Evolutionary conservation across 495 filamentous ascomycete genomes (phyloP), one percentile per base, ranked within the genome.

Genomic region (Aspergillus steynii): DNA sequence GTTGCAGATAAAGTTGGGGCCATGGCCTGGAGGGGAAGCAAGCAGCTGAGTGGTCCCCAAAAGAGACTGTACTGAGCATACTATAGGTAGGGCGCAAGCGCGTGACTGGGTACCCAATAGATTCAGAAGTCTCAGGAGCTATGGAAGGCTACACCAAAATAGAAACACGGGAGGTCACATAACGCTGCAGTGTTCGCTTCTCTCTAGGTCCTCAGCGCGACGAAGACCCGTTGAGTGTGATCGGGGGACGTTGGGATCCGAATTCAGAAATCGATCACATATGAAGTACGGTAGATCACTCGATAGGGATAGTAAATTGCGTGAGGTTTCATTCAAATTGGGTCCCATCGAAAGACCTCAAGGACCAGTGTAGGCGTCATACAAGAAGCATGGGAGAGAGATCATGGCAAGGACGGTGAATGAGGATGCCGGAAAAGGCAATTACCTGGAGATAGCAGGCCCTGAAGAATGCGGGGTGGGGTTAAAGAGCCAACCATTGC

Each of bases 1-100:
- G 51, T 65, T 59, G 50, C 50, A 64, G 28, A 42, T 37, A 32
- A 53, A 55, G 56, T 25, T 55, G 34, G 10, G 37, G 32, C 29
- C 31, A 27, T 15, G 26, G 3, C 2, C 25, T 34, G 34, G 34
- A 31, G 7, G 42, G 27, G 29, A n/a, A 27, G 12, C 29, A 55
- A 53, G 29, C 14, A 27, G 50, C 14, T 26, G 14, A 28, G 9
- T 8, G 14, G 20, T 3, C 5, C 20, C 2, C 4, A 54, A 53
- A 32, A 32, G 14, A 53, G 28, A 28, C 12, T 14, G 29, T 12
- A 53, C 50, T 6, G 9, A 2, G 8, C 28, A 32, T 7, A 32
- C 31, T 32, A 3, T 42, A 12, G 14, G 37, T 42, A 12, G 37
- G 14, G 9, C 37, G 37, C 9, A 15, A 42, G 37, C 37, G 37